Base-by-base conservation (phyloP, 202 grass and related monocot genomes). In the Elaeis oleifera region DNA sequence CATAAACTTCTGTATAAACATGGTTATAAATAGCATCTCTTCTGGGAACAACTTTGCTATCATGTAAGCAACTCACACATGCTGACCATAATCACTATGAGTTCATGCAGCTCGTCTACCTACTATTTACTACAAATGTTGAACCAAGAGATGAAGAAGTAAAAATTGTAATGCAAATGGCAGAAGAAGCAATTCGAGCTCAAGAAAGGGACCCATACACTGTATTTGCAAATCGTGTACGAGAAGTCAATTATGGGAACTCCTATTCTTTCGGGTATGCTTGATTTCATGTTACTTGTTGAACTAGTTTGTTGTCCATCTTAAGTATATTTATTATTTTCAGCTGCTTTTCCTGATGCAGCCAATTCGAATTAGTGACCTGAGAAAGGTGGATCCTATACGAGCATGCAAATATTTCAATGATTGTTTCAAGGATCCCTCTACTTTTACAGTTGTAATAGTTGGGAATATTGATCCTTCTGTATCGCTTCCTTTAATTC, bases 91-190 rank as follows among this genome's bases (percentile, higher is more conserved):
- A 63, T 62, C 68, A 23, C 8, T 54, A 17, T 53, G 18, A 23
- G 9, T 18, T 53, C 31, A 15, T 73, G 59, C 54, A 95, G 94
- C 84, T 99, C 18, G 88, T 99, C 49, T 99, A 92, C 65, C 88
- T 92, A 83, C 54, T 99, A 59, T 99, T 99, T 74, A 84, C 85
- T 61, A 99, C 82, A 71, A 89, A 89, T 72, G 88, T 92, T 78
- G 94, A 89, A 63, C 82, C 94, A 69, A 85, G 94, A 59, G 88
- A 99, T 54, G 94, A 89, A 89, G 94, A 99, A 72, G 88, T 99
- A 29, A 92, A 92, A 76, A 99, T 92, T 72, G 94, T 99, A 66
- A 92, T 99, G 94, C 94, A 99, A 89, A 99, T 99, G 94, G 82
- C 94, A 21, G 94, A 99, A 81, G 94, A 99, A 86, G 88, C 94